Base-by-base conservation (phyloP, 176 grass and related monocot genomes). In the Rhynchospora tenuis region DNA sequence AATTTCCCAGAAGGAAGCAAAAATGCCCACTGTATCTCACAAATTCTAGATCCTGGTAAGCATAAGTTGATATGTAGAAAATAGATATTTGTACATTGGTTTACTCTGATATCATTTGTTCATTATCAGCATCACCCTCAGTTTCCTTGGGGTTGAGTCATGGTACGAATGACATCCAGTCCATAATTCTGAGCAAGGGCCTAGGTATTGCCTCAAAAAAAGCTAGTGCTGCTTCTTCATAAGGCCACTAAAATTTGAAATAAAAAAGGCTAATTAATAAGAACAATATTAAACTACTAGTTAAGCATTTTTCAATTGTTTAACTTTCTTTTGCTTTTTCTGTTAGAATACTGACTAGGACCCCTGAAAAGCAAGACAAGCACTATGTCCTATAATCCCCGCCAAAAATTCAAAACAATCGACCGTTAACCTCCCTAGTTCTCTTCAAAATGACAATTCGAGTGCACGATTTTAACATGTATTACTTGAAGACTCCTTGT, bases 161-260 rank as follows among this genome's bases (percentile, higher is more conserved):
- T 99, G n/a, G 80, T 99, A 62, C 93, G 89, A 44, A 99, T 99
- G 76, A 99, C 91, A 83, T 92, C 95, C 89, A 99, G 85, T 57
- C 96, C 96, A 15, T 93, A 99, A 83, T 99, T 99, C 69, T 99
- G 96, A 62, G 93, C 89, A 56, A 99, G 77, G 61, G 96, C 89
- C 96, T 89, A 24, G 96, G 97, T 67, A 99, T 99, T 11, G 96
- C 93, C 81, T 99, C 96, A 38, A 99, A n/a, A n/a, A n/a, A 99
- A 81, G 96, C 96, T 82, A 99, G 61, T 65, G 93, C 96, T 88
- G 96, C 96, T 77, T 93, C 96, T 93, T 99, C 96, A 90, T 99
- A 99, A 31, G 96, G 96, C 96, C 93, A 99, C 93, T 99, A 87
- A 50, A 65, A 90, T 83, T 76, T 80, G 11, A 93, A 73, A 89